Conservation (phyloP, 345 rosid species). For the Melaleuca quinquenervia region DNA sequence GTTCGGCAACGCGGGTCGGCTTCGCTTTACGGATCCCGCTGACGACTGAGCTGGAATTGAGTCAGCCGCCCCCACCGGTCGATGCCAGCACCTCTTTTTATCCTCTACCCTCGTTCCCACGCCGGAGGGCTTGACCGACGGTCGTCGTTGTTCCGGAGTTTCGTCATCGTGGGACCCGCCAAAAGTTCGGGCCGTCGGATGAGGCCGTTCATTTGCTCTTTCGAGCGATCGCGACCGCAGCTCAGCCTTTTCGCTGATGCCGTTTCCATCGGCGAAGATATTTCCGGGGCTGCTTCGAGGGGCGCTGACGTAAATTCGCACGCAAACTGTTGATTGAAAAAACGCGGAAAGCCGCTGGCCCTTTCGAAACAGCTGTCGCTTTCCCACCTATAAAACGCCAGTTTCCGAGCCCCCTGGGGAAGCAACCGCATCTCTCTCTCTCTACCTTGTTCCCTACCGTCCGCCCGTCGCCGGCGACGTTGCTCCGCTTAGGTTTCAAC, state of each 20-base stretch:
- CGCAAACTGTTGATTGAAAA: neutral
- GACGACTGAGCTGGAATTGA: neutral
- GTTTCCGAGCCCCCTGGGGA: fast-evolving
- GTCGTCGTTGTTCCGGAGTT: neutral
- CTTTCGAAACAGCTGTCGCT: neutral
- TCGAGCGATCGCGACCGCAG: neutral
- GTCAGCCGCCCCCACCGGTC: neutral
- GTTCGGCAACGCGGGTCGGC: neutral
- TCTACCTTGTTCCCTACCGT: neutral
- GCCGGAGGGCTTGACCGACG: fast-evolving
- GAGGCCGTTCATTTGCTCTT: neutral
- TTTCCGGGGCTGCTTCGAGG: neutral
- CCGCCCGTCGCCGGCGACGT: neutral
- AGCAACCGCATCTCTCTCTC: neutral
- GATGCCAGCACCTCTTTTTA: neutral
- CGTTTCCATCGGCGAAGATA: neutral
- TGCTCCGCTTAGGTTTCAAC: neutral
- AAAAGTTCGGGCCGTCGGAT: neutral
- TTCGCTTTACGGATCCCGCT: neutral
- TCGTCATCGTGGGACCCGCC: neutral
- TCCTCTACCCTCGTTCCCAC: neutral
- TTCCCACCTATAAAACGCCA: neutral
- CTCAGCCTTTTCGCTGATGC: neutral
- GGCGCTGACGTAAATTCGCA: neutral
- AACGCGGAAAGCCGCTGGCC: neutral